Conservation (phyloP, 1,284 basidiomycete genomes). For the Apiotrichum porosum region DNA sequence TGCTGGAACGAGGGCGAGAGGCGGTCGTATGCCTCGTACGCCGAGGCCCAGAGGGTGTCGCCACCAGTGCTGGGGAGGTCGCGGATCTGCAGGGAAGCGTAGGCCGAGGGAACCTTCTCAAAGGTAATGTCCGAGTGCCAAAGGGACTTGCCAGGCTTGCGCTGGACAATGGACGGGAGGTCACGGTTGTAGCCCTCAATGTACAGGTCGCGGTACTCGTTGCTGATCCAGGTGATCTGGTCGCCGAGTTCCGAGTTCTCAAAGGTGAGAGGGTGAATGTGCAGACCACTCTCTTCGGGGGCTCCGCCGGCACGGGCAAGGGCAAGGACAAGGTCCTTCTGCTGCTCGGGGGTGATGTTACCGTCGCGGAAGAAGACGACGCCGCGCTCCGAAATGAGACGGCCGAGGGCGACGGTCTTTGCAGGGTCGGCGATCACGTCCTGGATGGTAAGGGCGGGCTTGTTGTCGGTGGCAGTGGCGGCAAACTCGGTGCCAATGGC, state of each 20-base stretch:
- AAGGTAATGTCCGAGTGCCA: conserved; percentile 61
- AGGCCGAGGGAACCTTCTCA: conserved; percentile 61
- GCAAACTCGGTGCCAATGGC: conserved; percentile 45
- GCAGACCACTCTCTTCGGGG: conserved; percentile 56
- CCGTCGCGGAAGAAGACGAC: conserved; percentile 66
- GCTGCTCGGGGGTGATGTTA: conserved; percentile 50
- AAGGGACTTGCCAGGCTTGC: neutral
- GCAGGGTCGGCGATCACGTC: conserved; percentile 22
- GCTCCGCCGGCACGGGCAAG: conserved; percentile 59
- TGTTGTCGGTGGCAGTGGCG: conserved; percentile 17
- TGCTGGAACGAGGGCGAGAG: conserved; percentile 32
- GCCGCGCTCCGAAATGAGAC: conserved; percentile 57
- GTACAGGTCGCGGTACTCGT: conserved; percentile 15
- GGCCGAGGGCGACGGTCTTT: conserved; percentile 24
- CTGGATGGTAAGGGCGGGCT: conserved; percentile 21
- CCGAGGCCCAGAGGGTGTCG: conserved; percentile 48
- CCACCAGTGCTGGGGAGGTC: conserved; percentile 52
- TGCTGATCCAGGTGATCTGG: conserved; percentile 17
- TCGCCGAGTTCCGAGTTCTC: conserved; percentile 56
- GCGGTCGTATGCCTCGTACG: conserved; percentile 52
- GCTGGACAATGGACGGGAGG: conserved; percentile 37
- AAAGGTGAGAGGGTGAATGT: conserved; percentile 52
- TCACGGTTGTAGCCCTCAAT: conserved; percentile 15
- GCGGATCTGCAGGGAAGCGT: conserved; percentile 47
- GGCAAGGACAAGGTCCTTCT: conserved; percentile 52